Percentiles rank a stretch among this genome's conserved stretches.
These are phyloP conservation scores for Neurospora sp. DNA, from an alignment of 2,329 filamentous ascomycete species.

Conservation along the genomic window DNA sequence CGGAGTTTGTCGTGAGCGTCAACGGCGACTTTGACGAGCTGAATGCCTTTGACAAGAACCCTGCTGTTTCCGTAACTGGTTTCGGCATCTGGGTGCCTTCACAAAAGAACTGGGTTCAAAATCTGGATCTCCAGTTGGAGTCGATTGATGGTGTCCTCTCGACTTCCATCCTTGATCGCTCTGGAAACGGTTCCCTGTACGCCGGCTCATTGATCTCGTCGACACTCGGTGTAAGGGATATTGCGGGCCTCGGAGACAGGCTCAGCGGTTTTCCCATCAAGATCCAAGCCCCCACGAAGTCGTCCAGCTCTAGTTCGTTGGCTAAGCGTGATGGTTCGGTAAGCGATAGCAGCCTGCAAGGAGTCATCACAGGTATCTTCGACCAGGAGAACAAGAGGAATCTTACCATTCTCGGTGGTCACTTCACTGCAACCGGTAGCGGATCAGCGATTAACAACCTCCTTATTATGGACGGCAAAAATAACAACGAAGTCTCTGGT, in stretches of 20 bases:
- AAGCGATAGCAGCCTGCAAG: conserved; percentile 38
- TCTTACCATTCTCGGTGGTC: conserved; percentile 78
- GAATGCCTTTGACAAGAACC: conserved; percentile 54
- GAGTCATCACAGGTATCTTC: conserved; percentile 71
- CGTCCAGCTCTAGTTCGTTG: conserved; percentile 21
- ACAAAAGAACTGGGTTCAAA: conserved; percentile 76
- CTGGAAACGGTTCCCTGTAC: conserved; percentile 57
- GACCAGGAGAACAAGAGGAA: conserved; percentile 63
- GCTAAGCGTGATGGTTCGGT: conserved; percentile 35
- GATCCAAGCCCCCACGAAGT: conserved; percentile 30
- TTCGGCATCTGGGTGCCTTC: conserved; percentile 92
- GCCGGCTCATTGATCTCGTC: conserved; percentile 76
- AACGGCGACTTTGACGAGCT: conserved; percentile 72
- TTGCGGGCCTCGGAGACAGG: conserved; percentile 51
- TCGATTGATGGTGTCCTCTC: conserved; percentile 65
- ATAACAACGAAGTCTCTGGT: conserved; percentile 57
- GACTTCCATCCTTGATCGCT: conserved; percentile 55
- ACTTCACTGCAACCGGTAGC: conserved; percentile 66
- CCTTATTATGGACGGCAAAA: conserved; percentile 68
- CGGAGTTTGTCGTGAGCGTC: conserved; percentile 68
- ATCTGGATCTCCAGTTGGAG: conserved; percentile 56
- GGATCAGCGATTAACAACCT: conserved; percentile 70
- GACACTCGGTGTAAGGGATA: conserved; percentile 62
- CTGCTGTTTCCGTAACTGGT: conserved; percentile 54
- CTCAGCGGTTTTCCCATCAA: conserved; percentile 50